Evolutionary conservation across 2,329 filamentous ascomycete species (phyloP), one percentile per base, ranked within the genome.

Genomic region (Botrytis deweyae): DNA sequence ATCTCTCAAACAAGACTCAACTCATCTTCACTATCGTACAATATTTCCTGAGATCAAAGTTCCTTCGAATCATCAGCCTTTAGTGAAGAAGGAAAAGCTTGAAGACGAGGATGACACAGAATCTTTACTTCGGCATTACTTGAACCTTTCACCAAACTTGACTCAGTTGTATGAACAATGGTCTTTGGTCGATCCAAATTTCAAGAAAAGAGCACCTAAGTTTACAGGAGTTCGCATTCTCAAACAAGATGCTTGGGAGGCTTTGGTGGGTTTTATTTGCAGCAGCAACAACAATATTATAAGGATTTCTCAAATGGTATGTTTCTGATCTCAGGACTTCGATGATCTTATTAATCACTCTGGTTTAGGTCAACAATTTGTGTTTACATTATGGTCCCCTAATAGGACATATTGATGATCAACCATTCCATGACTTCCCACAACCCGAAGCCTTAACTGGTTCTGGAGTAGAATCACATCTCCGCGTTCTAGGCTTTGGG

Each of bases 211-310:
- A 78, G 95, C 96, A 0, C 91, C 93, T 0, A 90, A 91, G 73
- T 99, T 99, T 81, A 91, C 92, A 0, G 96, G 97, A 20, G 92
- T 99, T 73, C 91, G 96, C 36, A 98, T 99, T 77, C 85, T 99
- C 63, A 93, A 92, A 79, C 96, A 99, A 84, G 95, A 98, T 85
- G 91, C 95, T 1, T 99, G 97, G 96, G 96, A 99, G 83, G 91
- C 96, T 0, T 86, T 99, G 36, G 86, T 99, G 38, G 91, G 92
- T 73, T 99, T 99, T 83, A 99, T 99, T 76, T 99, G 96, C 86
- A 98, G 95, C 83, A 97, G 94, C 83, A 99, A 99, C 84, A 99
- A 99, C 84, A 98, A 99, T 81, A 99, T 99, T 75, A 88, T 91
- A 3, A 90, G 96, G 58, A 99, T 99, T 81, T 95, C 93, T 8